Percentiles rank a stretch among this genome's conserved stretches.
Evolutionary conservation across 2,329 filamentous ascomycete genomes (phyloP).

Genomic region (Teratosphaeria nubilosa): DNA sequence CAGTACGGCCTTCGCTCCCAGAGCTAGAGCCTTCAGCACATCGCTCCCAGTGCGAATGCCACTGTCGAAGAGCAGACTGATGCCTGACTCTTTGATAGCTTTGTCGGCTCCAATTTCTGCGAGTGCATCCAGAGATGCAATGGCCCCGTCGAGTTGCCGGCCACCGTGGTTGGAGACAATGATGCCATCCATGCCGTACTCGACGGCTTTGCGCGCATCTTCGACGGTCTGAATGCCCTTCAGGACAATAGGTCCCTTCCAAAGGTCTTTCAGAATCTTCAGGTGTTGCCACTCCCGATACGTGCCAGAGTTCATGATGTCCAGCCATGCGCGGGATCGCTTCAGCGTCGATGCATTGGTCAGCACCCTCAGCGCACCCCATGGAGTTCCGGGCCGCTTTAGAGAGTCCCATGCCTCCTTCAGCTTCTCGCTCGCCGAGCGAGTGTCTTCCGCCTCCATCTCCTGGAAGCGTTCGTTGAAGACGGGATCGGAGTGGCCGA

Average conservation of each 20-base stretch:
- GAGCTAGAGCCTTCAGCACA: slow-evolving; percentile 40
- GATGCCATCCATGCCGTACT: slow-evolving; percentile 40
- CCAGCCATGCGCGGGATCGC: slow-evolving; percentile 34
- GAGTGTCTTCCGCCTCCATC: slow-evolving; percentile 1
- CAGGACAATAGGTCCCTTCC: slow-evolving; percentile 32
- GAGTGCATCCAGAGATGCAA: background rate
- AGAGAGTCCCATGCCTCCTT: slow-evolving; percentile 32
- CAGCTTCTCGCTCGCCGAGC: slow-evolving; percentile 41
- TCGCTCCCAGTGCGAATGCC: slow-evolving; percentile 41
- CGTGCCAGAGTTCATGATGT: slow-evolving; percentile 35
- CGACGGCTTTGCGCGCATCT: slow-evolving; percentile 36
- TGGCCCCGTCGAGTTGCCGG: slow-evolving; percentile 40
- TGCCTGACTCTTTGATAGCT: background rate
- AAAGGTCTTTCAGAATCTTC: slow-evolving; percentile 46
- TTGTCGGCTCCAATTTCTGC: background rate
- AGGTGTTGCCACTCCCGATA: slow-evolving; percentile 49
- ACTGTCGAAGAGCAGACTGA: slow-evolving; percentile 36
- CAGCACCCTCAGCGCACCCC: background rate
- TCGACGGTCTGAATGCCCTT: background rate
- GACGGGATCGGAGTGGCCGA: background rate
- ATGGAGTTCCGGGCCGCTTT: slow-evolving; percentile 36
- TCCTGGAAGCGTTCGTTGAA: background rate
- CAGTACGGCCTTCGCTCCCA: slow-evolving; percentile 49
- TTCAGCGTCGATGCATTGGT: background rate
- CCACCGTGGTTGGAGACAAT: slow-evolving; percentile 45